Evolutionary conservation across 495 filamentous ascomycete species (phyloP), one percentile per base, ranked within the genome.

Genomic region (Penicillium subrubescens): DNA sequence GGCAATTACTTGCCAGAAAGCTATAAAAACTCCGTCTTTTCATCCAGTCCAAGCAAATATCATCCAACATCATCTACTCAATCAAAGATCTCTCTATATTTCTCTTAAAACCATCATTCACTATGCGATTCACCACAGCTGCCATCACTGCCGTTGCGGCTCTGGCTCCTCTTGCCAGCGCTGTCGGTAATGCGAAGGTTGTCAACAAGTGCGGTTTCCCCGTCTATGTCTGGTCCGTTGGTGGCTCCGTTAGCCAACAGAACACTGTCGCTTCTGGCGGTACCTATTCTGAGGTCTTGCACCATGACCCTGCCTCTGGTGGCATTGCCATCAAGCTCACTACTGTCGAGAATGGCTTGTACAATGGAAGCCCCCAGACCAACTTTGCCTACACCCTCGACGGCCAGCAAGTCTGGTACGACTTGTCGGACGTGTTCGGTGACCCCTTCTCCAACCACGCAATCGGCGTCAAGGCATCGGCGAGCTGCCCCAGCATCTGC

Each of bases 151-250:
- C 71, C 14, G 53, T 77, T 34, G 57, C 67, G 19, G 67, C 71
- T 8, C 60, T 80, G 39, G 60, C 72, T 29, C 72, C 79, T n/a
- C 61, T 78, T 12, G 74, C 61, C 56, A 72, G 65, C 48, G 83
- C 86, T 48, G 70, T 84, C 46, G 85, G 85, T 67, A 72, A 74
- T 55, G 86, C 86, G 46, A 60, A 75, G 52, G 83, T 88, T 5
- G 62, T 75, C 59, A 88, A 88, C 76, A 79, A 81, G 50, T 87
- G 83, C 76, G 12, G 57, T 61, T 46, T 50, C 59, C 64, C 78
- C 37, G 78, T 87, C 52, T 84, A 86, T 61, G 67, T 86, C 62
- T 87, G 84, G 86, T 84, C 83, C 11, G 85, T 88, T 44, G 85
- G 83, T 57, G 65, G 71, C 61, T 59, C 74, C 21, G 70, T 87